A percentile compares a stretch with the other conserved stretches of the same genome.
Evolutionary conservation across 2,329 filamentous ascomycete genomes (phyloP).

Genomic region (Lecanoromycetidae sp.): DNA sequence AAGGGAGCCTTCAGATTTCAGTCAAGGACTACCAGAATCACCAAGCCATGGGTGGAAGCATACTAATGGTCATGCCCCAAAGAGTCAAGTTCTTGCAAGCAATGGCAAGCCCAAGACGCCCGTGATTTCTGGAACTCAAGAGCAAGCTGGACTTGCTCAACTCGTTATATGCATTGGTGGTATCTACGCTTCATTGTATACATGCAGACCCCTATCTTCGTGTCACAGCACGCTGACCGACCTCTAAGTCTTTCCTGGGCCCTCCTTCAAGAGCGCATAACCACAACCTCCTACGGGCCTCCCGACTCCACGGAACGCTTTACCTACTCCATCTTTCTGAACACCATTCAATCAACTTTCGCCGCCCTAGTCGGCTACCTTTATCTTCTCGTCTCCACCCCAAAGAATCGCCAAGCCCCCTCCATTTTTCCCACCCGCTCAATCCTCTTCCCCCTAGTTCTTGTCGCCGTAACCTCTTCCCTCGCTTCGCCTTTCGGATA

Average conservation of each 20-base stretch:
- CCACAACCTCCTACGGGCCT: constrained; percentile 73
- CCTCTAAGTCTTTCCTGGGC: constrained; percentile 75
- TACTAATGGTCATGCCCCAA: constrained; percentile 24
- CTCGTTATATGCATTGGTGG: constrained; percentile 79
- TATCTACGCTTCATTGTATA: constrained; percentile 91
- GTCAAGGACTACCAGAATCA: constrained; percentile 29
- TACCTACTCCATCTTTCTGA: constrained; percentile 87
- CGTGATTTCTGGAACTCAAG: constrained; percentile 23
- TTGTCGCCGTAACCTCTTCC: constrained; percentile 77
- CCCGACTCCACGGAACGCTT: constrained; percentile 57
- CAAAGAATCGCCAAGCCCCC: constrained; percentile 31
- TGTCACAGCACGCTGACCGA: constrained; percentile 3
- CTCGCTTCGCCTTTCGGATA: constrained; percentile 95
- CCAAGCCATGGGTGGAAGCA: constrained; percentile 22
- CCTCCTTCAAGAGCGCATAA: constrained; percentile 92
- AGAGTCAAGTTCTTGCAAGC: neutral
- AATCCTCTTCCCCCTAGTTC: constrained; percentile 65
- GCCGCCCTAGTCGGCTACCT: constrained; percentile 69
- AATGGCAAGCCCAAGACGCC: constrained; percentile 18
- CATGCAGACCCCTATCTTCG: constrained; percentile 6
- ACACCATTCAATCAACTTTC: constrained; percentile 87
- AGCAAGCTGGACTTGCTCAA: constrained; percentile 52
- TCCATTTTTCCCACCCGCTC: constrained; percentile 63
- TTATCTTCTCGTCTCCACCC: constrained; percentile 61
- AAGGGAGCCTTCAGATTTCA: constrained; percentile 55